These are phyloP conservation scores for Hygrocybe punicea DNA, from an alignment of 768 basidiomycete genomes.

Conservation along the genomic window DNA sequence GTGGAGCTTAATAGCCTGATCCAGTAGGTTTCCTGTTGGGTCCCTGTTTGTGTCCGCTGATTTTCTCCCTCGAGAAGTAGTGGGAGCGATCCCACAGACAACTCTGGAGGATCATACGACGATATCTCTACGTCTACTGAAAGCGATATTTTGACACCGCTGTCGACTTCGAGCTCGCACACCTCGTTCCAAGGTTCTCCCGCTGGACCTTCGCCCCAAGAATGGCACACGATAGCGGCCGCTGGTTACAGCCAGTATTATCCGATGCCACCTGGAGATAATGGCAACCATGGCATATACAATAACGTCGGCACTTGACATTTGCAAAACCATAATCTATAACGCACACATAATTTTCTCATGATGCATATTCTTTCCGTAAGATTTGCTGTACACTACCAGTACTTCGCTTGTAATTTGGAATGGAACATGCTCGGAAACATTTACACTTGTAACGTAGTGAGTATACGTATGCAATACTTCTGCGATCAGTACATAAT, in stretches of 20 bases:
- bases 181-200: slow-evolving; percentile 45
- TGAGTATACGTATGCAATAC: not conserved
- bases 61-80: not conserved
- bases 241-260: slow-evolving; percentile 69
- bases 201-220: slow-evolving; percentile 51
- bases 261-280: slow-evolving; percentile 41
- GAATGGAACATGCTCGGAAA: not conserved
- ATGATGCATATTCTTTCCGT: slow-evolving; percentile 10
- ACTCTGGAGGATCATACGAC: slow-evolving; percentile 47
- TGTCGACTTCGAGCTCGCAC: slow-evolving; percentile 50
- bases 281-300: slow-evolving; percentile 50
- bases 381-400: not conserved
- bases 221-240: slow-evolving; percentile 58
- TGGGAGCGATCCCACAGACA: slow-evolving; percentile 52
- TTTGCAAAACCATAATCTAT: slow-evolving; percentile 3
- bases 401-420: not conserved
- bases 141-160: slow-evolving; percentile 56
- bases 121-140: slow-evolving; percentile 53
- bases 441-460: not conserved
- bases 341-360: slow-evolving; percentile 6
- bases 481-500: not conserved
- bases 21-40: slow-evolving; percentile 49
- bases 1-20: slow-evolving; percentile 59
- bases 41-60: not conserved
- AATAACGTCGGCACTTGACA: slow-evolving; percentile 54